Base-by-base conservation (phyloP, 768 basidiomycete species). In the Pulveroboletus sp. region DNA sequence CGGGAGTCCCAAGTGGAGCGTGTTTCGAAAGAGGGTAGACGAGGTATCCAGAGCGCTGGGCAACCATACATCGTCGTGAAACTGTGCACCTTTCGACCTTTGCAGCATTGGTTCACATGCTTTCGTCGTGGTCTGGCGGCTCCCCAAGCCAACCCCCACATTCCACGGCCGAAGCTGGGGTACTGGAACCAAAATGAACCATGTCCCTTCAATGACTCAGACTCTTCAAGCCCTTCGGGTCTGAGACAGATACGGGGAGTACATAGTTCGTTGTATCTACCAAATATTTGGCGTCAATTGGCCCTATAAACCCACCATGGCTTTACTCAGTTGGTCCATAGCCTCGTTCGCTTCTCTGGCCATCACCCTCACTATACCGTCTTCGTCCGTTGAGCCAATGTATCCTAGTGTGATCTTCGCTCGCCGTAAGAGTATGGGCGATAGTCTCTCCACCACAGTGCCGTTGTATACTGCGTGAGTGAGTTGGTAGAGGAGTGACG, bases 201-300 rank as follows among this genome's bases (percentile, higher is more conserved):
- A 35, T 50, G 73, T 83, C 88, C 77, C 85, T 76, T 56, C 71
- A 81, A 86, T 93, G 92, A 92, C 90, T 87, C 82, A 82, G 81
- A 71, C 80, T 72, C 74, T 71, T 68, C 51, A 63, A 88, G 79
- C 71, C 62, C 56, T 71, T 82, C 71, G 72, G 73, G 71, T 74
- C 74, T 86, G 84, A 81, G 91, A 94, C 91, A 94, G 92, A 93
- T 94, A 92, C 90, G 91, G 78, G 87, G 89, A 74, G 50, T 35
- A 68, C 64, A 68, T 62, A 3, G 17, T 40, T 48, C 26, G n/a
- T 27, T 8, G 11, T 43, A 18, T 18, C 24, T 10, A 28, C 35
- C 11, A 15, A 30, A 4, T n/a, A n/a, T 5, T 37, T 15, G 41
- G 35, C 5, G 6, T 24, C 21, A 8, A 24, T 13, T 39, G 7